Evolutionary conservation across 495 filamentous ascomycete species (phyloP).

Genomic region (Terfezia claveryi): DNA sequence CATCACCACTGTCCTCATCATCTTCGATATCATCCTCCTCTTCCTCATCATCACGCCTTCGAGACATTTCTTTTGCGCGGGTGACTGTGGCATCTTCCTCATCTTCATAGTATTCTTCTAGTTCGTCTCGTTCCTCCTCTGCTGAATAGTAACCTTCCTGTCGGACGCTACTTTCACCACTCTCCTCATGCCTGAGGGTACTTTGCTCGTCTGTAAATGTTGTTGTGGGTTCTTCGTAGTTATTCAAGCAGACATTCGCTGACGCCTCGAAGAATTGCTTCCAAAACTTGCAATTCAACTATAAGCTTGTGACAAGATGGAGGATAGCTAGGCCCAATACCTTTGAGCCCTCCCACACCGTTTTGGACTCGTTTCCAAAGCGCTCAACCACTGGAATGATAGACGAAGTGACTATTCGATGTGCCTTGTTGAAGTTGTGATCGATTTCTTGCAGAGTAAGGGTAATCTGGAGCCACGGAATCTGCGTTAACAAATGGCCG

Average conservation of each 20-base stretch:
- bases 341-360: constrained; percentile 95
- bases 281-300: constrained; percentile 48
- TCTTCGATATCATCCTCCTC: neutral
- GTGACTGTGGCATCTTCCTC: constrained; percentile 34
- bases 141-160: neutral
- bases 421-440: constrained; percentile 89
- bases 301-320: neutral
- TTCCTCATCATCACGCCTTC: constrained; percentile 17
- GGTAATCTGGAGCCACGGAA: neutral
- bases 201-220: neutral
- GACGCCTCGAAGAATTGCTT: constrained; percentile 98
- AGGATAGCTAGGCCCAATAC: constrained; percentile 22
- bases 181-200: neutral
- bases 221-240: neutral
- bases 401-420: constrained; percentile 83
- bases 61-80: constrained; percentile 37
- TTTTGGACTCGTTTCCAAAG: constrained; percentile 78
- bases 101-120: neutral
- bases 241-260: constrained; percentile 77
- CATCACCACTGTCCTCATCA: neutral
- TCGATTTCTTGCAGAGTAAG: constrained; percentile 56
- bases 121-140: neutral
- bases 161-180: neutral
- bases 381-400: constrained; percentile 90
- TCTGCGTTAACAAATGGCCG: neutral